Evolutionary conservation across 768 basidiomycete species (phyloP), one percentile per base, ranked within the genome.

Genomic region (Suillus weaverae): DNA sequence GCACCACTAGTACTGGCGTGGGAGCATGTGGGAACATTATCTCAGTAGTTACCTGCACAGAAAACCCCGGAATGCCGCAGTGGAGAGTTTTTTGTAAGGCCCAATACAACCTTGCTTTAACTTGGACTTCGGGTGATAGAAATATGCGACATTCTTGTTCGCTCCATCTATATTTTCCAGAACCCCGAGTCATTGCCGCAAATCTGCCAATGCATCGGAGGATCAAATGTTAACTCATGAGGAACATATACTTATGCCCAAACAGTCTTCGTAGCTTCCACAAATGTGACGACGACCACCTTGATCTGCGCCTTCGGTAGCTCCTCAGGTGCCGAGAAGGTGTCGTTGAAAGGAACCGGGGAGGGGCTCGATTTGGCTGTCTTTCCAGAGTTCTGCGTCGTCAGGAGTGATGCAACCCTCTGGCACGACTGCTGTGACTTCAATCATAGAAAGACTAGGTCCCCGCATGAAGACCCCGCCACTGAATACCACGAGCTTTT

Each of bases 381-480:
- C 92, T 2, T 80, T 76, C 92, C 93, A 95, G 26, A 95, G 76
- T 1, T 88, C 88, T 10, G 83, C 80, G 69, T 94, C 92, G 74
- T 92, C 82, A 0, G 91, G 89, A 1, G 90, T 85, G 64, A 94
- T 91, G 50, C 90, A 84, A 2, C 88, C 90, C 74, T 93, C 90
- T 0, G 91, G 88, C 0, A 89, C 81, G 26, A 91, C 86, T 18
- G 88, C 80, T 3, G 89, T 88, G 0, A 92, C 93, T 74, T 95
- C 93, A 66, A 92, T 81, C 67, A 83, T 84, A 65, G 94, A 86
- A 8, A 83, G 84, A 1, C 87, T 90, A 2, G 84, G 85, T 11
- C 94, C 92, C 50, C 92, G 83, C 11, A 87, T 83, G 11, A 91
- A 91, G 68, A 88, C 84, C 1, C 83, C 83, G 85, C 86, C 11